A percentile compares a stretch with the other conserved stretches of the same genome.
Conservation (phyloP, 164 flowering plant species). For the Piper longum region DNA sequence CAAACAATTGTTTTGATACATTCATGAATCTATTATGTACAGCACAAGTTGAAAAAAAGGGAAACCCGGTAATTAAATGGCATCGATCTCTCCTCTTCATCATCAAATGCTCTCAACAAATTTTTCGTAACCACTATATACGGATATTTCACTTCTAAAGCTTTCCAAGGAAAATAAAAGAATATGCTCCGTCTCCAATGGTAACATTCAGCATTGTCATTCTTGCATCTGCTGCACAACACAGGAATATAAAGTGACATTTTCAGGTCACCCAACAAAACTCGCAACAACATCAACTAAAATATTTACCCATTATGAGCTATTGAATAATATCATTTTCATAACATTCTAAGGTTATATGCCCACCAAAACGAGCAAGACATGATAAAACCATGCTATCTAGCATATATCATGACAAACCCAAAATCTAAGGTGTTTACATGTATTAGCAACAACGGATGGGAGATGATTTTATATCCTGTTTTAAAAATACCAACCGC, state of each 20-base stretch:
- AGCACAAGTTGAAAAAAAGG: constrained; percentile 7
- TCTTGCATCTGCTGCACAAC: not conserved
- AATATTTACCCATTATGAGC: not conserved
- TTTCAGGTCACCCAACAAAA: not conserved
- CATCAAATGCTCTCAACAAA: constrained; percentile 10
- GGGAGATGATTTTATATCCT: no score
- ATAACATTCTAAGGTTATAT: not conserved
- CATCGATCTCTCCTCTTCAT: constrained; percentile 8
- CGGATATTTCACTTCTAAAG: constrained; percentile 18
- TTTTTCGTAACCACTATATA: constrained; percentile 14
- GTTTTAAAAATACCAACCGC: no score
- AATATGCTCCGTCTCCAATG: constrained; percentile 26
- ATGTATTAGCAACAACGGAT: no score
- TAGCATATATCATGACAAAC: not conserved
- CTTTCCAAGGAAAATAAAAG: constrained; percentile 27
- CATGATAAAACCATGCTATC: not conserved
- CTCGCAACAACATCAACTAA: not conserved
- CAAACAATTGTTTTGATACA: constrained; percentile 8
- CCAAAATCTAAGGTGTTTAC: no score
- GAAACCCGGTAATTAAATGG: constrained; percentile 1
- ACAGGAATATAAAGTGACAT: no score
- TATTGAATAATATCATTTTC: not conserved
- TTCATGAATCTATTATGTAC: constrained; percentile 16
- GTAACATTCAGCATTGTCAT: constrained; percentile 1
- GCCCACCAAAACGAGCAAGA: not conserved